Conservation (phyloP, 768 basidiomycete genomes). For the Rickenella mellea region DNA sequence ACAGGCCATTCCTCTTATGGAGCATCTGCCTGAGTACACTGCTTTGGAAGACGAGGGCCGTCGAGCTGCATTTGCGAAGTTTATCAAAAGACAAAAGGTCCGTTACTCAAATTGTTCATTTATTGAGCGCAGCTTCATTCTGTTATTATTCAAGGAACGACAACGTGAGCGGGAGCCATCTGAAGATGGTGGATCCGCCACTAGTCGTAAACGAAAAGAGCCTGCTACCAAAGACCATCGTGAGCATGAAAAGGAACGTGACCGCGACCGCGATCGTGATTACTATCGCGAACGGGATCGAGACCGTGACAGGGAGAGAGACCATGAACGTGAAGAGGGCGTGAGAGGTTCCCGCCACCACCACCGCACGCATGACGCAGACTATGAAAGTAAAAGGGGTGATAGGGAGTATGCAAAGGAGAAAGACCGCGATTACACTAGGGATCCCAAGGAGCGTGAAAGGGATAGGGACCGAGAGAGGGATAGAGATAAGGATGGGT, state of each 20-base stretch:
- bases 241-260: constrained; percentile 5
- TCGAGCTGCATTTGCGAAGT: constrained; percentile 77
- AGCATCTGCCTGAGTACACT: constrained; percentile 78
- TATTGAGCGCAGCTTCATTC: neutral
- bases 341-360: constrained; percentile 13
- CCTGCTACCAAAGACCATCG: constrained; percentile 38
- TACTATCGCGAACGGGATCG: constrained; percentile 29
- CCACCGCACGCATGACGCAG: constrained; percentile 8
- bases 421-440: constrained; percentile 9
- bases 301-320: constrained; percentile 28
- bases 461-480: constrained; percentile 14
- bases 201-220: constrained; percentile 75
- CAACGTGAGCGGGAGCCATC: constrained; percentile 59
- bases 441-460: constrained; percentile 10
- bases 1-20: constrained; percentile 66
- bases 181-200: constrained; percentile 74
- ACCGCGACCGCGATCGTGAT: constrained; percentile 18
- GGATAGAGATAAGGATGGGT: constrained; percentile 21
- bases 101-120: constrained; percentile 1
- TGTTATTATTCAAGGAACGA: constrained; percentile 48
- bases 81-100: constrained; percentile 85
- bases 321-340: constrained; percentile 12
- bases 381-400: constrained; percentile 3
- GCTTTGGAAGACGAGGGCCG: constrained; percentile 78
- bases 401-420: constrained; percentile 2